Conservation (phyloP, 371 early-diverging fungal species). For the Syncephalastrum monosporum region DNA sequence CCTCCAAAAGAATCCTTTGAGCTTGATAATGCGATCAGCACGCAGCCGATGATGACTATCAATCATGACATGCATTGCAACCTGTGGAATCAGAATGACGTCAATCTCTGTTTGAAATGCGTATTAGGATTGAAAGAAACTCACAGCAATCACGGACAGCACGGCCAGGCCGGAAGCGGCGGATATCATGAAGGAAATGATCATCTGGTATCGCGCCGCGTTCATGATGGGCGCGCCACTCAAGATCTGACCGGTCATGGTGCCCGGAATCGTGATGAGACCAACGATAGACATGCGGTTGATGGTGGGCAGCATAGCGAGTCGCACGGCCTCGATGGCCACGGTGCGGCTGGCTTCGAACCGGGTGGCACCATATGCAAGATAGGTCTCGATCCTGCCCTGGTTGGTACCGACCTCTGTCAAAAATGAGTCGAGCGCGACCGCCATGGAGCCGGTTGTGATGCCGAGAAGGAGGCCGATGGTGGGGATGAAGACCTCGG, state of each 20-base stretch:
- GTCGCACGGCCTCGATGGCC: conserved; percentile 67
- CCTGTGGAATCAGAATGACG: conserved; percentile 15
- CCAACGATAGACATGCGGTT: conserved; percentile 85
- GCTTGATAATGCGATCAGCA: conserved; percentile 42
- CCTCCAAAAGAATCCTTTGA: neutral
- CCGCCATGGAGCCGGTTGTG: conserved; percentile 74
- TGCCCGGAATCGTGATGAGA: conserved; percentile 80
- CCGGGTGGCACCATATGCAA: conserved; percentile 78
- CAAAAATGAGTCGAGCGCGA: conserved; percentile 65
- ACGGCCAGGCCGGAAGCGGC: conserved; percentile 58
- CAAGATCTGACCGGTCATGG: conserved; percentile 87
- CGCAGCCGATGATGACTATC: conserved; percentile 51
- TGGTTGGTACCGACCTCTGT: conserved; percentile 44
- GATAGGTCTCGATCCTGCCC: conserved; percentile 70
- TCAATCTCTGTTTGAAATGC: neutral
- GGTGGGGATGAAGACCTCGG: conserved; percentile 78
- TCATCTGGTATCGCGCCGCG: conserved; percentile 76
- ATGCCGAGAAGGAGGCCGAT: conserved; percentile 87
- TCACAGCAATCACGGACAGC: conserved; percentile 54
- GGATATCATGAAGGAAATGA: conserved; percentile 79
- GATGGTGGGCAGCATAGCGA: conserved; percentile 78
- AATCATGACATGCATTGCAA: conserved; percentile 51
- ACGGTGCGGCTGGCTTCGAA: conserved; percentile 79
- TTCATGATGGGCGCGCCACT: conserved; percentile 75
- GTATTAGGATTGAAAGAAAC: conserved; percentile 2